phyloP scores from a whole-genome alignment of 495 filamentous ascomycete species.

The Penicillium daleae region DNA sequence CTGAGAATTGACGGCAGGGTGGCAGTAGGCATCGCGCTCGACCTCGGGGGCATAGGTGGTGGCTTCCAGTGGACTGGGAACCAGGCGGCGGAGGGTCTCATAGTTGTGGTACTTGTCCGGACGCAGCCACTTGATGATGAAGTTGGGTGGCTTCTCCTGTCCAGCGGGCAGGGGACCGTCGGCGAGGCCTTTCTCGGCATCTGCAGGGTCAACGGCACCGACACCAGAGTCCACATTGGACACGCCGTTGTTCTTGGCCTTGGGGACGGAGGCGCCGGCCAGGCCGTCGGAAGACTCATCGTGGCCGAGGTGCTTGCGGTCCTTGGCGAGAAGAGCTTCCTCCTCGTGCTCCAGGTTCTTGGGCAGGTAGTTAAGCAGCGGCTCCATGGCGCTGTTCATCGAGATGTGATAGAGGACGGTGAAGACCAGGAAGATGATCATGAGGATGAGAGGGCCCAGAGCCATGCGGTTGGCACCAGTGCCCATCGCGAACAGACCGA shows the following conservation, averaged over 20 bases:
- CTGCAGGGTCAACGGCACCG: constrained; percentile 38
- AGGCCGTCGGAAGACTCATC: constrained; percentile 30
- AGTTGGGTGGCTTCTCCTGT: constrained; percentile 53
- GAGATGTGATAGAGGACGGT: constrained; percentile 81
- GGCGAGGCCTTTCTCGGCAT: constrained; percentile 42
- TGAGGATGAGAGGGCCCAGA: constrained; percentile 78
- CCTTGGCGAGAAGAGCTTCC: constrained; percentile 59
- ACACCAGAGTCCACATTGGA: constrained; percentile 37
- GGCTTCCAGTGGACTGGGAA: constrained; percentile 59
- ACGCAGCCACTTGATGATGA: constrained; percentile 72
- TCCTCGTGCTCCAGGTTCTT: constrained; percentile 66
- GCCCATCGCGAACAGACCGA: constrained; percentile 83
- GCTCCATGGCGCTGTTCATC: constrained; percentile 76
- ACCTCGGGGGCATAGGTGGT: constrained; percentile 60
- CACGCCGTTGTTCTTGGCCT: constrained; percentile 19
- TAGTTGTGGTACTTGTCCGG: constrained; percentile 81
- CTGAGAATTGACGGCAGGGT: constrained; percentile 67
- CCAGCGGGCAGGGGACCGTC: constrained; percentile 25
- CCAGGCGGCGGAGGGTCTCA: constrained; percentile 67
- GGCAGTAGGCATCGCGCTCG: constrained; percentile 73
- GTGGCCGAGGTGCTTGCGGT: constrained; percentile 40
- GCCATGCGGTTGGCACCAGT: constrained; percentile 58
- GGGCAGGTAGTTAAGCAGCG: constrained; percentile 81
- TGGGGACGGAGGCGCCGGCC: constrained; percentile 22
- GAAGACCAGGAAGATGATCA: constrained; percentile 81